Percentiles rank a stretch among this genome's conserved stretches.
These are phyloP conservation scores for Cyathus olla DNA, from an alignment of 1,284 basidiomycete species.

Conservation along the genomic window DNA sequence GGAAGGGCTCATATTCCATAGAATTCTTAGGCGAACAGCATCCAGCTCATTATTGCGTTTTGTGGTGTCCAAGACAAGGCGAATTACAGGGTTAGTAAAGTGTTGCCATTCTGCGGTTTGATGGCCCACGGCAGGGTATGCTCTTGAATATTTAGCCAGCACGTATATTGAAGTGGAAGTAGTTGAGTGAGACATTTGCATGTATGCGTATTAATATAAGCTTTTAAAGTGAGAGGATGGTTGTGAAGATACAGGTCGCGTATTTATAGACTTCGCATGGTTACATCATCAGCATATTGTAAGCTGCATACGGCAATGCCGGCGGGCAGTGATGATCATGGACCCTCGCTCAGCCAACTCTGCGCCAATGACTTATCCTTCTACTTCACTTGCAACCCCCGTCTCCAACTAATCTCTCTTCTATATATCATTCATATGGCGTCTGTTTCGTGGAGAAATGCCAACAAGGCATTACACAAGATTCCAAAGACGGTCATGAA, in stretches of 20 bases:
- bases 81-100: conserved; percentile 75
- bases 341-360: too few relatives aligned
- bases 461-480: conserved; percentile 9
- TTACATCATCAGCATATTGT: too few relatives aligned
- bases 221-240: too few relatives aligned
- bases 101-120: conserved; percentile 76
- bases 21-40: conserved; percentile 70
- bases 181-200: conserved; percentile 65
- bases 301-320: too few relatives aligned
- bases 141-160: conserved; percentile 76
- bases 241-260: too few relatives aligned
- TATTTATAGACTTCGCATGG: too few relatives aligned
- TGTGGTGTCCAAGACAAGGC: conserved; percentile 70
- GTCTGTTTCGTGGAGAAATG: too few relatives aligned
- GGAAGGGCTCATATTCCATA: conserved; percentile 66
- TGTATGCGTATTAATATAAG: too few relatives aligned
- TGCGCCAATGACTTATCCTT: not conserved
- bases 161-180: conserved; percentile 65
- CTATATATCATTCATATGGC: not conserved
- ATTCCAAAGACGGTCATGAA: conserved; percentile 51
- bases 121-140: conserved; percentile 51
- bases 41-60: conserved; percentile 61
- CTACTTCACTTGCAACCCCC: not conserved
- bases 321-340: too few relatives aligned
- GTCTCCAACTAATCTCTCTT: not conserved